Evolutionary conservation across 805 yeast species (phyloP).

Genomic region (Hyphopichia homilentoma): DNA sequence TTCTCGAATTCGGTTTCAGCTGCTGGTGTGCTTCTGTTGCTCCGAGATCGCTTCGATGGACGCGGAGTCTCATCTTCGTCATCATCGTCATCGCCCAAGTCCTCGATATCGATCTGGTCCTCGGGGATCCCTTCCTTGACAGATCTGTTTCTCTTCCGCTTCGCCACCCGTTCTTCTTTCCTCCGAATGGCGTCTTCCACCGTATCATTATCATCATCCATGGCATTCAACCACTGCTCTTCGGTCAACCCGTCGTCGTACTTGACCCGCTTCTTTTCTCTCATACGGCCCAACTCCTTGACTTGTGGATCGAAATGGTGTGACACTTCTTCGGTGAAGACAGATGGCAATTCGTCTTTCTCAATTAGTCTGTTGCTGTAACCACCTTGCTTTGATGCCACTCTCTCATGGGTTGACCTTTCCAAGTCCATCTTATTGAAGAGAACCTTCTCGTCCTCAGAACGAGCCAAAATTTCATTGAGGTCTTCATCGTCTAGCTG

Average conservation of each 20-base stretch:
- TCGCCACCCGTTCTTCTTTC: conserved; percentile 42
- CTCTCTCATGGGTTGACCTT: conserved; percentile 38
- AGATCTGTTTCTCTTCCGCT: conserved; percentile 29
- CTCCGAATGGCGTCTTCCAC: conserved; percentile 57
- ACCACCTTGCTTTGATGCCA: conserved; percentile 22
- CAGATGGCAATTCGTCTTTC: conserved; percentile 70
- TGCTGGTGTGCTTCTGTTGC: conserved; percentile 9
- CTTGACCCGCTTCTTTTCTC: conserved; percentile 77
- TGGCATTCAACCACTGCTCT: conserved; percentile 85
- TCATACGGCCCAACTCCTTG: conserved; percentile 52
- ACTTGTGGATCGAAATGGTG: conserved; percentile 48
- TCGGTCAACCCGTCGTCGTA: conserved; percentile 88
- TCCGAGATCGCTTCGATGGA: conserved; percentile 1
- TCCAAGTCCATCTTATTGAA: conserved; percentile 62
- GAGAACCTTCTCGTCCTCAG: conserved; percentile 53
- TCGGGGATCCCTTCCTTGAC: conserved; percentile 13
- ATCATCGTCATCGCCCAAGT: conserved; percentile 21
- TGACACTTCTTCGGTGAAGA: conserved; percentile 66
- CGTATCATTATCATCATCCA: conserved; percentile 67
- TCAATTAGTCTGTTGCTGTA: conserved; percentile 55
- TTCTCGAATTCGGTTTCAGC: conserved; percentile 11
- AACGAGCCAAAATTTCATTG: conserved; percentile 68
- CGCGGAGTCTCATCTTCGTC: conserved; percentile 12
- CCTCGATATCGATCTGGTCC: conserved; percentile 20
- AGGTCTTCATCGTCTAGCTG: conserved; percentile 66